Evolutionary conservation across 352 stramenopile species (phyloP), one percentile per base, ranked within the genome.

Genomic region (Globisporangium megalacanthum): DNA sequence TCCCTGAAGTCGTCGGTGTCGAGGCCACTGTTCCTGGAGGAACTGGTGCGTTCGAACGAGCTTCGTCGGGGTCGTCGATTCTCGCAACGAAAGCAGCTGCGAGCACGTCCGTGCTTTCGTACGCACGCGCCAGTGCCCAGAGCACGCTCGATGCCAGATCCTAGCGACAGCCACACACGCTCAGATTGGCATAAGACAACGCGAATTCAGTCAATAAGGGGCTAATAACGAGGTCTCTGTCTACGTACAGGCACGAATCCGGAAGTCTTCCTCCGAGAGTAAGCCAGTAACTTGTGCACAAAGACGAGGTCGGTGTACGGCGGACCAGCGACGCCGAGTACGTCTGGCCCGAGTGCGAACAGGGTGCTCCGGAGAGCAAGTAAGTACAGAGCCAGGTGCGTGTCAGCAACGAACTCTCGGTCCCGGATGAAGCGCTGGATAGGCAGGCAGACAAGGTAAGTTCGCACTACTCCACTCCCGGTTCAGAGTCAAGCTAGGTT

Each of bases 121-220:
- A 62, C 8, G 54, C 53, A 39, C 20, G 35, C 5, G 60, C 29
- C n/a, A 65, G 60, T 4, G 54, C 54, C 60, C 60, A 65, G 4
- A 65, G 54, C 19, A 65, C 33, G n/a, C 60, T 55, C 11, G 60
- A 62, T 8, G 54, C 54, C 11, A 65, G 25, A 20, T 65, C 60
- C 60, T 65, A 39, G 35, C 15, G 9, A 17, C n/a, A 25, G 19
- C 17, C 17, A 35, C 2, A 54, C 2, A 17, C 31, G 51, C 4
- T 22, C 5, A n/a, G 19, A 51, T 33, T 54, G 2, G 19, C 31
- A 35, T 54, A 22, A 13, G 29, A 9, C 14, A 15, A 4, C 39
- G 15, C 1, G 2, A 1, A 8, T 13, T 36, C 46, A 52, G 7
- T 14, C 4, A 11, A 8, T 20, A 17, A 11, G 35, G 10, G 4